These are phyloP conservation scores for Aspergillus fijiensis DNA, from an alignment of 2,329 filamentous ascomycete genomes.

Conservation along the genomic window DNA sequence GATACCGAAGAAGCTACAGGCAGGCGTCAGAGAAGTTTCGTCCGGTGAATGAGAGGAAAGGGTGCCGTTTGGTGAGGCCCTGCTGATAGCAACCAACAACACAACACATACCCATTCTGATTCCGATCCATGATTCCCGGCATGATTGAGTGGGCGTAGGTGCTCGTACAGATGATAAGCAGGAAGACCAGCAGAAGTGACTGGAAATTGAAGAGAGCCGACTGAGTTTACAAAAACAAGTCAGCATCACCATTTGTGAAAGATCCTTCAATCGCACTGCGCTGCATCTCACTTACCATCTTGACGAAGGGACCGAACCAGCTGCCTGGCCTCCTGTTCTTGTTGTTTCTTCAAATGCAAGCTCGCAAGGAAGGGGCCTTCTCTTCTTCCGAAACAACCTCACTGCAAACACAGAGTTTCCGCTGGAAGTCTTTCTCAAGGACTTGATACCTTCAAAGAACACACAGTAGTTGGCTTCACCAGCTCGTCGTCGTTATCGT, in stretches of 20 bases:
- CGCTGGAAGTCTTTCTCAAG: background rate
- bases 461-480: background rate
- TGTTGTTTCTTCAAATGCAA: background rate
- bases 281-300: slow-evolving; percentile 29
- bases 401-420: background rate
- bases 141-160: slow-evolving; percentile 88
- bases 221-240: slow-evolving; percentile 51
- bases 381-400: background rate
- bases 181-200: slow-evolving; percentile 92
- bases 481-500: background rate
- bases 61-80: background rate
- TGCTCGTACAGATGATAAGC: slow-evolving; percentile 91
- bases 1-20: slow-evolving; percentile 68
- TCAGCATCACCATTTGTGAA: background rate
- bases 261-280: background rate
- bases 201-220: slow-evolving; percentile 98
- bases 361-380: background rate
- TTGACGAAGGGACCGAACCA: slow-evolving; percentile 19
- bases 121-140: slow-evolving; percentile 88
- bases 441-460: background rate
- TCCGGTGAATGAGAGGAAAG: background rate
- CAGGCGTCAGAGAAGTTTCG: background rate
- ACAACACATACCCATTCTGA: slow-evolving; percentile 71
- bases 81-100: background rate
- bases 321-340: background rate